A percentile compares a stretch with the other conserved stretches of the same genome.
phyloP scores from a whole-genome alignment of 2,329 filamentous ascomycete genomes.

The Cercospora beticola region DNA sequence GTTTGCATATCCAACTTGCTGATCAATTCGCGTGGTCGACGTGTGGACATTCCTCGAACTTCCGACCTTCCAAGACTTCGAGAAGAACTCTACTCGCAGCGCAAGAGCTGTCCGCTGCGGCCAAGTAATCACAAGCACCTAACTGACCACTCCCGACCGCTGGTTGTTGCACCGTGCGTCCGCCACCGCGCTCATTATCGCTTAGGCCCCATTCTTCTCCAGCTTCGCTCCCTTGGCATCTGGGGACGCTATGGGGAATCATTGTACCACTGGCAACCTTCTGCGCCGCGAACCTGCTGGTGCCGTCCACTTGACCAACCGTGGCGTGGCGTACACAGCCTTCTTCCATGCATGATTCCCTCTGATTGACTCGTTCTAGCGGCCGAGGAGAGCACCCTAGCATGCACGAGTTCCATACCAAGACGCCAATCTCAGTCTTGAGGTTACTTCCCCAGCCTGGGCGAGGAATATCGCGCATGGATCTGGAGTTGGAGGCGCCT shows the following conservation, averaged over 20 bases:
- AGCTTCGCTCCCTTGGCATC: constrained; percentile 10
- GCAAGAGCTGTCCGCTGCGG: constrained; percentile 8
- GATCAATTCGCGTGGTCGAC: not conserved
- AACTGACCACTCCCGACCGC: not conserved
- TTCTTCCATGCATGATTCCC: constrained; percentile 12
- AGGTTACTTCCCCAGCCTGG: constrained; percentile 12
- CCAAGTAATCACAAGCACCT: constrained; percentile 6
- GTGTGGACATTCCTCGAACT: constrained; percentile 7
- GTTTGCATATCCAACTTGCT: not conserved
- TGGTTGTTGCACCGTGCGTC: not conserved
- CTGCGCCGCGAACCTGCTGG: not conserved
- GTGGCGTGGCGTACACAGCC: constrained; percentile 4
- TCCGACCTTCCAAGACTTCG: constrained; percentile 18
- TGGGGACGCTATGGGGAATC: constrained; percentile 6
- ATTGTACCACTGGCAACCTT: not conserved
- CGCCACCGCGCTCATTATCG: constrained; percentile 7
- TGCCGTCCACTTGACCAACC: not conserved
- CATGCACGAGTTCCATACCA: constrained; percentile 14
- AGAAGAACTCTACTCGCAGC: constrained; percentile 8
- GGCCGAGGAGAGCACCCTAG: not conserved
- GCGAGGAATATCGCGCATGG: constrained; percentile 13
- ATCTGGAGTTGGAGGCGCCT: constrained; percentile 14
- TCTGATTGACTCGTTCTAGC: constrained; percentile 1
- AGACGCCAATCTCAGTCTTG: constrained; percentile 11
- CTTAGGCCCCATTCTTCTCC: constrained; percentile 12